Evolutionary conservation across 352 stramenopile genomes (phyloP), one percentile per base, ranked within the genome.

Genomic region (Plasmopara muralis): DNA sequence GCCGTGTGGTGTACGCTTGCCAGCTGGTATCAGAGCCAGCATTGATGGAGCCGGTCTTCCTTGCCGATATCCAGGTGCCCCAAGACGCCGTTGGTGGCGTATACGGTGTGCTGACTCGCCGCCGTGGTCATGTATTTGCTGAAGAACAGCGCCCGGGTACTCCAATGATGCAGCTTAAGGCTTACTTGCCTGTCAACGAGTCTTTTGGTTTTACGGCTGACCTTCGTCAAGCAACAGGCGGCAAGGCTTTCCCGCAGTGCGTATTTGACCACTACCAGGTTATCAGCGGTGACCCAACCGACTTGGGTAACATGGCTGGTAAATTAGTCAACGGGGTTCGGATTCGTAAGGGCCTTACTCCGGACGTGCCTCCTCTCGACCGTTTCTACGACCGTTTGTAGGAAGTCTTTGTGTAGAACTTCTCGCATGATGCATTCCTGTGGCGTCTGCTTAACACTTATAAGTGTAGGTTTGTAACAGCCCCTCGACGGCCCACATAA

Each of bases 381-480:
- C 92, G 97, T 70, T 99, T 98, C 90, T 93, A 98, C 64, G 97
- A 99, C 86, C 98, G 98, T 82, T 91, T 99, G 65, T 99, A 99
- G 30, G 44, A 25, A 25, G 20, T 25, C 20, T 25, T 25, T 3
- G 20, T 25, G 20, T 25, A 25, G 20, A 25, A 25, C 20, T 25
- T 25, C 20, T 25, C 1, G 20, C 20, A 3, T 25, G 20, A 25
- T 25, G 20, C 20, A 25, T 25, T 25, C 20, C 20, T 25, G 20
- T 25, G 20, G 20, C 20, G 20, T 25, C 20, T 25, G 20, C 20
- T 3, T 25, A 25, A 3, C 20, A 25, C 20, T 25, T 25, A 3
- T 25, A 3, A 25, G 20, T 25, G 20, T 25, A 25, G 20, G 20
- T 25, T 25, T 25, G 20, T 25, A 25, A 25, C 20, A 25, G 20